Evolutionary conservation across 2,329 filamentous ascomycete species (phyloP).

Genomic region (Ilyonectria mors-panacis): DNA sequence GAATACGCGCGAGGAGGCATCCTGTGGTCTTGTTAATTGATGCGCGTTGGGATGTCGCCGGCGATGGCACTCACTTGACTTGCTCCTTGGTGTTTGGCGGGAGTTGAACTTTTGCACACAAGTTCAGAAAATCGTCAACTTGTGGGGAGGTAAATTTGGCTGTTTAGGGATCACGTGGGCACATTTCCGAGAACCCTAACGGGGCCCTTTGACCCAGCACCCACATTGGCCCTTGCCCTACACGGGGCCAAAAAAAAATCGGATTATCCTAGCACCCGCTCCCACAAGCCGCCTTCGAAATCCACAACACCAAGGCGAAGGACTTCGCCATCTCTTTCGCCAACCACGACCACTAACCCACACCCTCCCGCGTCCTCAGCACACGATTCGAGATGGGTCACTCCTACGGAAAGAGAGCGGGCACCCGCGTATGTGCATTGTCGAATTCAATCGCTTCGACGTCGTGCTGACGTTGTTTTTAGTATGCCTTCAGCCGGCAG

Average conservation of each 20-base stretch:
- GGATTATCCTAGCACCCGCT: constrained; percentile 56
- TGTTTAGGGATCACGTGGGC: constrained; percentile 49
- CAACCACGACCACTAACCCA: constrained; percentile 62
- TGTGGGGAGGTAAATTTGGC: constrained; percentile 54
- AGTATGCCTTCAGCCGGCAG: constrained; percentile 93
- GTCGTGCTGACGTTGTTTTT: constrained; percentile 50
- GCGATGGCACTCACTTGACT: constrained; percentile 56
- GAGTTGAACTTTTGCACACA: constrained; percentile 52
- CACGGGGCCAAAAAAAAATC: constrained; percentile 47
- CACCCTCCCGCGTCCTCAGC: constrained; percentile 55
- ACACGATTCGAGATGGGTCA: constrained; percentile 83
- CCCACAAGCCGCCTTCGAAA: constrained; percentile 58
- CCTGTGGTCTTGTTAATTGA: constrained; percentile 52
- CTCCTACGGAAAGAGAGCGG: constrained; percentile 87
- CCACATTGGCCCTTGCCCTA: constrained; percentile 53
- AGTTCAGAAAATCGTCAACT: constrained; percentile 49
- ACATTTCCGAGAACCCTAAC: constrained; percentile 52
- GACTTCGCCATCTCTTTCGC: constrained; percentile 53
- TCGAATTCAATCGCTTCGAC: constrained; percentile 44
- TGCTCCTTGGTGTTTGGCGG: constrained; percentile 56
- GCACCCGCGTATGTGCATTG: constrained; percentile 80
- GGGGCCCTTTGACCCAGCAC: constrained; percentile 14
- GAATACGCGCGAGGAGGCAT: constrained; percentile 79
- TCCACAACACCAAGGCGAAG: constrained; percentile 54
- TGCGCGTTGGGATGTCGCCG: constrained; percentile 31